A percentile compares a stretch with the other conserved stretches of the same genome.
Conservation (phyloP, 257 asterid species). For the Plantago ovata region DNA sequence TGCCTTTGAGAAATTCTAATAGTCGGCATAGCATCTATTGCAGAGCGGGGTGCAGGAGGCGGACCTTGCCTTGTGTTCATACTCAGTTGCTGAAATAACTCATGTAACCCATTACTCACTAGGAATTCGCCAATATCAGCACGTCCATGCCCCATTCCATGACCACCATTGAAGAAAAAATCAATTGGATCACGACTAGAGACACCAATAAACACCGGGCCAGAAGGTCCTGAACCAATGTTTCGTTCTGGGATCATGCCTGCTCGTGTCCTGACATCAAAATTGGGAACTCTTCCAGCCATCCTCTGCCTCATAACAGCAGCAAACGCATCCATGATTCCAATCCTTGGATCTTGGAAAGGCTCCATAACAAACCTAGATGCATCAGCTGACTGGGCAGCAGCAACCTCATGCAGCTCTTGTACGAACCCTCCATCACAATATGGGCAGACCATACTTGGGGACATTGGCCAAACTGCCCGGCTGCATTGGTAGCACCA, state of each 20-base stretch:
- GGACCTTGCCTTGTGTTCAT: slow-evolving; percentile 46
- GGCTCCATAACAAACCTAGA: slow-evolving; percentile 36
- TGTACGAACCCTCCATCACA: slow-evolving; percentile 82
- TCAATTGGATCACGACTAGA: slow-evolving; percentile 37
- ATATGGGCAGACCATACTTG: slow-evolving; percentile 50
- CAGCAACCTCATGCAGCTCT: slow-evolving; percentile 57
- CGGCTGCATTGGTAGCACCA: slow-evolving; percentile 89
- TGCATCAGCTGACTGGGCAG: slow-evolving; percentile 30
- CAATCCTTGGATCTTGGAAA: slow-evolving; percentile 32
- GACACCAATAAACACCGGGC: slow-evolving; percentile 38
- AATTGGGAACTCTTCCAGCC: slow-evolving; percentile 66
- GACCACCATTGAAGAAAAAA: slow-evolving; percentile 26
- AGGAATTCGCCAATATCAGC: slow-evolving; percentile 38
- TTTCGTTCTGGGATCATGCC: slow-evolving; percentile 40
- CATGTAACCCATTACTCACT: slow-evolving; percentile 40
- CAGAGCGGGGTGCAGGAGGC: slow-evolving; percentile 63
- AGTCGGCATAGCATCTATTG: slow-evolving; percentile 74
- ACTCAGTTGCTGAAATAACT: slow-evolving; percentile 41
- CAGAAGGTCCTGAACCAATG: slow-evolving; percentile 37
- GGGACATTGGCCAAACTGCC: slow-evolving; percentile 49
- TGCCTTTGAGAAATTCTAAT: slow-evolving; percentile 53
- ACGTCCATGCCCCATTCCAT: slow-evolving; percentile 32
- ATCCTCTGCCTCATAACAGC: slow-evolving; percentile 74
- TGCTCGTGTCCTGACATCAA: slow-evolving; percentile 57
- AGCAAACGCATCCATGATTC: slow-evolving; percentile 68